A percentile compares a stretch with the other conserved stretches of the same genome.
Conservation (phyloP, 768 basidiomycete genomes). For the Xanthoconium stramineum region DNA sequence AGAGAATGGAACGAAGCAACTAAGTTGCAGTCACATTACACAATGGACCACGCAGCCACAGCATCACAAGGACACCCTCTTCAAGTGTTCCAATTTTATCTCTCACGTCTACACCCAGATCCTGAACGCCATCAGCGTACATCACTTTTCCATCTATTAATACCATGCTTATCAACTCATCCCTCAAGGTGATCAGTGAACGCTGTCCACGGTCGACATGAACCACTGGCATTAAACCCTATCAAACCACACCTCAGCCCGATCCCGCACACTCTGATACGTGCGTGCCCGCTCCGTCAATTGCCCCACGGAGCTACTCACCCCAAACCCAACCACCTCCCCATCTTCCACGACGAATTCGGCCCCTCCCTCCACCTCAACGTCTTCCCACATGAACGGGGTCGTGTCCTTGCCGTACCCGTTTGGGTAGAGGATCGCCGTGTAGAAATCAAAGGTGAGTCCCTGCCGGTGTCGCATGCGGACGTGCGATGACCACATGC, state of each 20-base stretch:
- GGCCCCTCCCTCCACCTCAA: slow-evolving; percentile 1
- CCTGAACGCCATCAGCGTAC: too few relatives aligned
- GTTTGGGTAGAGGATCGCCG: slow-evolving; percentile 31
- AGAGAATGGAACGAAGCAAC: too few relatives aligned
- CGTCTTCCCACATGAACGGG: slow-evolving; percentile 27
- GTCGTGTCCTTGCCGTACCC: slow-evolving; percentile 38
- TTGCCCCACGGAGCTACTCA: slow-evolving; percentile 13
- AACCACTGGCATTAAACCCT: neutral
- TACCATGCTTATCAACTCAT: too few relatives aligned
- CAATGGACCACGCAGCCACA: too few relatives aligned
- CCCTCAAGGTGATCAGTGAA: too few relatives aligned
- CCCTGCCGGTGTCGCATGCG: neutral
- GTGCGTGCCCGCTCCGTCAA: slow-evolving; percentile 21
- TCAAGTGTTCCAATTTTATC: too few relatives aligned
- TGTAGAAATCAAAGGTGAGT: slow-evolving; percentile 17
- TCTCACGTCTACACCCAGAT: too few relatives aligned
- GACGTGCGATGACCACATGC: slow-evolving; percentile 37
- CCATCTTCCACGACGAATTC: slow-evolving; percentile 20
- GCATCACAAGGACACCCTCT: too few relatives aligned
- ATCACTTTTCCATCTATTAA: too few relatives aligned
- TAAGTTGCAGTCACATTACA: too few relatives aligned
- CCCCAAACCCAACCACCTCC: slow-evolving; percentile 26
- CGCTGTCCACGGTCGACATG: too few relatives aligned
- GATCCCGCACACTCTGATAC: slow-evolving; percentile 20
- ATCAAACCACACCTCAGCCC: slow-evolving; percentile 33